Conservation (phyloP, 2,329 filamentous ascomycete species). For the Myriosclerotinia curreyana region DNA sequence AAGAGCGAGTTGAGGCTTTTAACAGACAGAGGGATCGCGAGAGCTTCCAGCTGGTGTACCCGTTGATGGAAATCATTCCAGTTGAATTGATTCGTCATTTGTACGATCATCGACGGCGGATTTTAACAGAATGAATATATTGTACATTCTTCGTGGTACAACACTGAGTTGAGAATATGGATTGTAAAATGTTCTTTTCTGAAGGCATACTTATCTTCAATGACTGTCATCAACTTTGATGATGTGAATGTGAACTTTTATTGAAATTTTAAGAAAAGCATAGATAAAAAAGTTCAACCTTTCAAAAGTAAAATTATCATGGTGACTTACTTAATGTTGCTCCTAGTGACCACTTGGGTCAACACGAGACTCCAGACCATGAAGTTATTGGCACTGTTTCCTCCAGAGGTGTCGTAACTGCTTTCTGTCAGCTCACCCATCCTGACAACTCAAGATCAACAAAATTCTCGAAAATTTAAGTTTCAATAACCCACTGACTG, state of each 20-base stretch:
- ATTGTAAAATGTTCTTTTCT: not conserved
- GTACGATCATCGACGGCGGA: not conserved
- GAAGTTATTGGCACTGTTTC: not conserved
- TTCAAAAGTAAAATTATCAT: not conserved
- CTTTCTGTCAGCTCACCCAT: not conserved
- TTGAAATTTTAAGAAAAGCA: not conserved
- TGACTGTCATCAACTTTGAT: not conserved
- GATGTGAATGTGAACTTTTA: not conserved
- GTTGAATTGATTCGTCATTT: not conserved
- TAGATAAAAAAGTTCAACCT: not conserved
- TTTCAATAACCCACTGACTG: not conserved
- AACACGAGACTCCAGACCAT: not conserved
- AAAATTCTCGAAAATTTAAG: not conserved
- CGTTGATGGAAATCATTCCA: not conserved
- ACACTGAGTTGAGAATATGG: not conserved
- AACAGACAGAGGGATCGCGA: not conserved
- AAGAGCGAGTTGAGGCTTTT: not conserved
- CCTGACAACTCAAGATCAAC: slow-evolving; percentile 1
- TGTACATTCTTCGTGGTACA: not conserved
- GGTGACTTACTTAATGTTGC: not conserved
- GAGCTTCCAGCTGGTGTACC: not conserved
- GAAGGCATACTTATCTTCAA: not conserved
- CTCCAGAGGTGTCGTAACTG: not conserved
- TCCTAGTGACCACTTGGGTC: not conserved
- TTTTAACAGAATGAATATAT: not conserved